phyloP scores from a whole-genome alignment of 2,329 filamentous ascomycete genomes.

The Decorospora gaudefroyi region DNA sequence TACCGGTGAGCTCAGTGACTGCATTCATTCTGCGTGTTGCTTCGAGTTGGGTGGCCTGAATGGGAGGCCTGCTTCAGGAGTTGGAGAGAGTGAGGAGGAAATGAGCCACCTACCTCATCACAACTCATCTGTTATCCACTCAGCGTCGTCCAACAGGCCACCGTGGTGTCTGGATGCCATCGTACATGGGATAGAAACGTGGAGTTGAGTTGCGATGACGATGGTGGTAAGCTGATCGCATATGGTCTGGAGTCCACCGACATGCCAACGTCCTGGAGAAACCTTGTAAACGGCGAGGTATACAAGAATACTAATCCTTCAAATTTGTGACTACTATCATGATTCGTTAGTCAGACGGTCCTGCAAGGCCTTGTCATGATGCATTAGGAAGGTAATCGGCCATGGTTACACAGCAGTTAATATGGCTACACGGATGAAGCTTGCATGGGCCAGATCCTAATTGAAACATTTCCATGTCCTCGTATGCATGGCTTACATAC shows the following conservation, averaged over 20 bases:
- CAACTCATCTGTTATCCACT: no score
- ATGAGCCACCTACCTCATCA: no score
- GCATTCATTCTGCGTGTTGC: background rate
- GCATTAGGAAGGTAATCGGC: slow-evolving; percentile 2
- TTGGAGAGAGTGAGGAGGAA: no score
- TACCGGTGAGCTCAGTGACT: background rate
- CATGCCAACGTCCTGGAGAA: background rate
- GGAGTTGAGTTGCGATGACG: background rate
- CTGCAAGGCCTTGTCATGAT: background rate
- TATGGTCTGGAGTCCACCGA: background rate
- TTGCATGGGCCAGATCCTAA: no score
- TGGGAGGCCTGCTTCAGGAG: no score
- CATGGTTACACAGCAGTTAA: slow-evolving; percentile 12
- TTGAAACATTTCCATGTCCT: background rate
- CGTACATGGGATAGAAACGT: background rate
- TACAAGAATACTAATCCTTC: background rate
- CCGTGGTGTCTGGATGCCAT: background rate
- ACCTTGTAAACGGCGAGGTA: background rate
- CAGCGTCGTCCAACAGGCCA: background rate
- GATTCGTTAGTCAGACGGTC: slow-evolving; percentile 1
- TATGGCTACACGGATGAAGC: slow-evolving; percentile 6
- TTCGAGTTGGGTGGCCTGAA: slow-evolving; percentile 1
- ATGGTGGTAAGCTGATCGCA: slow-evolving; percentile 13
- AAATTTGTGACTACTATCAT: background rate
- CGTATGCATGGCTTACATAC: background rate